Evolutionary conservation across 139 green algal genomes (phyloP).

Genomic region (Deuterostichococcus epilithicus): DNA sequence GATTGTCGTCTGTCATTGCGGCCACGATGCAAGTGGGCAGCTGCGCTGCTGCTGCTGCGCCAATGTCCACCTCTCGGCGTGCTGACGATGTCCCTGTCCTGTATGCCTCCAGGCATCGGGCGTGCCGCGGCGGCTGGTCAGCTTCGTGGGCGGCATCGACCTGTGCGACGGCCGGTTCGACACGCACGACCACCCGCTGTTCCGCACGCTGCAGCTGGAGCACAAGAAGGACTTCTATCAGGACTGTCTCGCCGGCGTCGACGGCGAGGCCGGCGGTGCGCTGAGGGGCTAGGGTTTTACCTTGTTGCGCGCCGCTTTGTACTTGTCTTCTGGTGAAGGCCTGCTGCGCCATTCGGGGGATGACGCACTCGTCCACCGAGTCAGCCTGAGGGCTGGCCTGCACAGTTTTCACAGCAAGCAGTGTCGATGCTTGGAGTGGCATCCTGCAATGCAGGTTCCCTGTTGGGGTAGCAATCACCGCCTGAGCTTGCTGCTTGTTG

Average conservation of each 20-base stretch:
- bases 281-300: too few species aligned
- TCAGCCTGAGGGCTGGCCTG: too few species aligned
- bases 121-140: slow-evolving; percentile 24
- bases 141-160: slow-evolving; percentile 61
- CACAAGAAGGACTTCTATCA: slow-evolving; percentile 48
- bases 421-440: not conserved
- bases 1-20: too few species aligned
- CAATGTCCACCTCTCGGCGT: too few species aligned
- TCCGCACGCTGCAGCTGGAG: slow-evolving; percentile 22
- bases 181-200: slow-evolving; percentile 37
- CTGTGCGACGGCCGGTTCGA: slow-evolving; percentile 57
- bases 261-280: not conserved
- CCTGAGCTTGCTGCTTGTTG: not conserved
- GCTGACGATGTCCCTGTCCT: too few species aligned
- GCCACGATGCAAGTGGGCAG: too few species aligned
- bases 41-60: too few species aligned
- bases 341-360: too few species aligned
- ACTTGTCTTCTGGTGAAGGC: too few species aligned
- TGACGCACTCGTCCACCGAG: too few species aligned
- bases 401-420: slow-evolving; percentile 1
- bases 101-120: not conserved
- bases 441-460: too few species aligned
- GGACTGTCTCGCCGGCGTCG: not conserved
- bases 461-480: not conserved
- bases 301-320: too few species aligned